Evolutionary conservation across 2,329 filamentous ascomycete genomes (phyloP).

Genomic region (Gliomastix tumulicola): DNA sequence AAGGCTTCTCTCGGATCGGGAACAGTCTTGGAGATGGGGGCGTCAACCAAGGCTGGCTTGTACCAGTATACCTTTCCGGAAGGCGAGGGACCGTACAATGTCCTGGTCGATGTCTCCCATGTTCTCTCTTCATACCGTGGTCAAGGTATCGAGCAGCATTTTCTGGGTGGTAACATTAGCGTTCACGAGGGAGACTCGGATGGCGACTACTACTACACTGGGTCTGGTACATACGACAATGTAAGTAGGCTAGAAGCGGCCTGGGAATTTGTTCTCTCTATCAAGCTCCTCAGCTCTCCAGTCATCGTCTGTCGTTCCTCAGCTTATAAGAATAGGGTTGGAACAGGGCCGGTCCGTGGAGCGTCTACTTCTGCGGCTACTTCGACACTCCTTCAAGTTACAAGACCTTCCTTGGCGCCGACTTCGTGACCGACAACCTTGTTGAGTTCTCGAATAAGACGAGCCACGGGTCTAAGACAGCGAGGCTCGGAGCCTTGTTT

Average conservation of each 20-base stretch:
- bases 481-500: constrained; percentile 44
- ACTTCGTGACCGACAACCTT: constrained; percentile 20
- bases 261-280: too few species aligned
- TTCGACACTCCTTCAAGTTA: constrained; percentile 42
- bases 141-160: constrained; percentile 53
- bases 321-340: too few species aligned
- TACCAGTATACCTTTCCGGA: constrained; percentile 53
- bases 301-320: too few species aligned
- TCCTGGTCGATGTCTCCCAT: constrained; percentile 61
- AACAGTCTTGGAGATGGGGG: constrained; percentile 50
- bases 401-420: constrained; percentile 33
- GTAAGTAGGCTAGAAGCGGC: constrained; percentile 21
- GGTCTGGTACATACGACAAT: constrained; percentile 56
- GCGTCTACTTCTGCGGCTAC: constrained; percentile 55
- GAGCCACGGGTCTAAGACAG: constrained; percentile 22
- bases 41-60: constrained; percentile 49
- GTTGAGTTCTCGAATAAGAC: constrained; percentile 20
- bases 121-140: constrained; percentile 56
- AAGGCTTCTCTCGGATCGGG: constrained; percentile 46
- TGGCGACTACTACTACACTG: constrained; percentile 41
- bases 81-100: constrained; percentile 24
- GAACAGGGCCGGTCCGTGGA: constrained; percentile 58
- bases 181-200: constrained; percentile 33
- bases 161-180: constrained; percentile 51
- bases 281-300: too few species aligned